Percentiles rank a stretch among this genome's conserved stretches.
Conservation (phyloP, 148 eudicot genomes). For the Rhododendron kiyosumense region DNA sequence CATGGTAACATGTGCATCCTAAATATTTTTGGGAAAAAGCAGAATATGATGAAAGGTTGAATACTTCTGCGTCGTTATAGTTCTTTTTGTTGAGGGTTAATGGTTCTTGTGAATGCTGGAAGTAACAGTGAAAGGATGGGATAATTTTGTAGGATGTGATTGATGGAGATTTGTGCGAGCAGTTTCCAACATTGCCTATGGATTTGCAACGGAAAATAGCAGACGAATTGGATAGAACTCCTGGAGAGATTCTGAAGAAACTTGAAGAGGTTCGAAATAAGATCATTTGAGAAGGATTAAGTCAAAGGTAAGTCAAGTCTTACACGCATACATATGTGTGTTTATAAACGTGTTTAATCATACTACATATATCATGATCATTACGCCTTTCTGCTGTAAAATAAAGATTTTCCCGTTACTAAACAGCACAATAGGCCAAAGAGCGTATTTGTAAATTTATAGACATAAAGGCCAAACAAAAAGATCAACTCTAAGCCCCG, state of each 20-base stretch:
- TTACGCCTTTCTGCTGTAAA: not conserved
- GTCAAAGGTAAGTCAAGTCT: slow-evolving; percentile 8
- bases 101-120: not conserved
- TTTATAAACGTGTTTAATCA: too few species aligned
- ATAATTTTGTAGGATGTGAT: slow-evolving; percentile 77
- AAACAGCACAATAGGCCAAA: not conserved
- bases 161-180: slow-evolving; percentile 97
- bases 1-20: not conserved
- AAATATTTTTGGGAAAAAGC: not conserved
- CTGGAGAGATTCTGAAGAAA: slow-evolving; percentile 88
- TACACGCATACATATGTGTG: not conserved
- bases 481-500: not conserved
- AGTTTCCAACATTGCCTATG: slow-evolving; percentile 84
- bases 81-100: not conserved
- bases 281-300: slow-evolving; percentile 49
- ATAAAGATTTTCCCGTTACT: not conserved
- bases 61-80: not conserved
- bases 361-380: not conserved
- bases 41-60: not conserved
- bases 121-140: not conserved
- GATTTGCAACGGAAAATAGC: slow-evolving; percentile 97
- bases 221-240: slow-evolving; percentile 92
- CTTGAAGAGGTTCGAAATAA: slow-evolving; percentile 94
- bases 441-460: not conserved
- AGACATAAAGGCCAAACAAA: not conserved